Base-by-base conservation (phyloP, 805 yeast species). In the Spathaspora sp. region DNA sequence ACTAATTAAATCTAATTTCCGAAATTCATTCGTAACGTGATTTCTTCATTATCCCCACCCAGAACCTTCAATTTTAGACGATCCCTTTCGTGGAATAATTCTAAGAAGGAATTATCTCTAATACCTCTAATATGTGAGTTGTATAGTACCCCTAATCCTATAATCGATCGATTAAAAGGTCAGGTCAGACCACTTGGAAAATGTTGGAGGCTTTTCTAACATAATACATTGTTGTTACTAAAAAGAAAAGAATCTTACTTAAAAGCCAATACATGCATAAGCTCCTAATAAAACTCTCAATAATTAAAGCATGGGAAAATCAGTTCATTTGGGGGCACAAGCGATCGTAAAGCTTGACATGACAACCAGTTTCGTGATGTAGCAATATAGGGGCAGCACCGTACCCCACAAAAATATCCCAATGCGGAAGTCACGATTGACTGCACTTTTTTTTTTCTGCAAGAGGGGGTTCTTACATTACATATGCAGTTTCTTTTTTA, bases 351-450 rank as follows among this genome's bases (percentile, higher is more conserved):
- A 23, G 6, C 26, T 11, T 11, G n/a, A 8, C 12, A 14, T 31
- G 35, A 31, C 35, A 31, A 31, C 35, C 35, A 31, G 4, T 5
- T 14, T 31, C 3, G 35, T 31, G 35, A 31, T 23, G 26, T 3
- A 23, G 26, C 26, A 31, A 10, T 3, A 31, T 31, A 31, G 35
- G 35, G n/a, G 35, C 4, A 10, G 6, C 26, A 23, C n/a, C 12
- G 18, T 42, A 42, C 44, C 44, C 44, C 44, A 42, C 44, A 42
- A 42, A 20, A 42, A 8, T 17, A 6, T 17, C 44, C 44, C 29
- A 42, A 42, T 17, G 28, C 16, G 29, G 44, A 42, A 42, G 10
- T 5, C 44, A 11, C 12, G 18, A 9, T 7, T 35, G n/a, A n/a
- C n/a, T n/a, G n/a, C 11, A 14, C 17, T 16, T 35, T 35, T 35